Evolutionary conservation across 345 rosid species (phyloP), one percentile per base, ranked within the genome.

Genomic region (Capsella bursapastoris): DNA sequence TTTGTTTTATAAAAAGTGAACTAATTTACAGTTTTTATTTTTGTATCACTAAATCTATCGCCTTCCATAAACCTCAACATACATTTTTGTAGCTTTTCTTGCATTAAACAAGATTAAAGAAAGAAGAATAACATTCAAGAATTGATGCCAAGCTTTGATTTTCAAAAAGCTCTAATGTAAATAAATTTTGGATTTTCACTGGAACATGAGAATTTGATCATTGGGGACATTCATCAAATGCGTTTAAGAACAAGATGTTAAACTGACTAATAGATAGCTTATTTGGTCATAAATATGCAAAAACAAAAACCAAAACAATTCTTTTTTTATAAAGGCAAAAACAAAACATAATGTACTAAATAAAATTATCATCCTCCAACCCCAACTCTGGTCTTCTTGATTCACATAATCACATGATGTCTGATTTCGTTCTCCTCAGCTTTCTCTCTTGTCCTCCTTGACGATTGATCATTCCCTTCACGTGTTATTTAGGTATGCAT

Each of bases 321-420:
- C 6, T 35, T 35, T 35, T 35, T 35, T 35, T 35, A 8, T 35
- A 1, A 35, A 35, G 38, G 38, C 38, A 35, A 38, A 40, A 40
- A 40, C 18, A 70, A 35, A 48, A 61, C 50, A 70, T 47, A 15
- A 70, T 14, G n/a, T 41, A 28, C 53, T 8, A 64, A 28, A 44
- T 13, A 37, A 18, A 31, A 32, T 18, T 63, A 41, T 52, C 3
- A 63, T 63, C 47, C 41, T 74, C 48, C 62, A 38, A 41, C 41
- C 66, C 48, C 62, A 38, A 41, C 47, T 45, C 22, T 0, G 11
- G 7, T 65, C 65, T 37, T 32, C 47, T 29, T 60, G 52, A 13
- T 74, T 86, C 82, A 94, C 90, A 93, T 87, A 10, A 91, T 86
- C 82, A 94, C 90, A 93, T 87, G 10, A 91, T 95, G 79, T 91